Evolutionary conservation across 345 rosid species (phyloP).

Genomic region (Eucalyptus guilfoylei): DNA sequence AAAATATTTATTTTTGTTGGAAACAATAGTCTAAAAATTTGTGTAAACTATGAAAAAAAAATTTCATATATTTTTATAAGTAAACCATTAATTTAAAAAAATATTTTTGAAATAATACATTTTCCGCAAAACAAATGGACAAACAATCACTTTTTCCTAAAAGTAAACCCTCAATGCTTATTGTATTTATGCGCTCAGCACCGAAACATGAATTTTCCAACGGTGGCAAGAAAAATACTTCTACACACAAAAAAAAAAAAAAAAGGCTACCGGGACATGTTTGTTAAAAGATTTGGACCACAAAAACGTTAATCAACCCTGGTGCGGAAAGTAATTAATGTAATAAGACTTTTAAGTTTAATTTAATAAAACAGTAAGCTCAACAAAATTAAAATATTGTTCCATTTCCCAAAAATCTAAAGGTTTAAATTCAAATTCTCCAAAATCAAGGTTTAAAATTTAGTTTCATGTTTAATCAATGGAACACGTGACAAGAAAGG

Average conservation of each 20-base stretch:
- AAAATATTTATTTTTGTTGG: too few relatives aligned
- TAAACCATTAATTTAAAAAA: too few relatives aligned
- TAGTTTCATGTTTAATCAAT: neutral
- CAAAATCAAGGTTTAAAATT: neutral
- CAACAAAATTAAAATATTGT: too few relatives aligned
- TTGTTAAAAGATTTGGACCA: neutral
- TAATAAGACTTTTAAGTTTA: too few relatives aligned
- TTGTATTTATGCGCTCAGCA: too few relatives aligned
- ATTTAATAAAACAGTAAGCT: too few relatives aligned
- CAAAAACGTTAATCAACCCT: neutral
- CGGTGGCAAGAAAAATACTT: too few relatives aligned
- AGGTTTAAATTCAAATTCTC: neutral
- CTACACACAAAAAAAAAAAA: too few relatives aligned
- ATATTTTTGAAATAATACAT: constrained; percentile 47
- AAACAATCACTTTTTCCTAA: neutral
- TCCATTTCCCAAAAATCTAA: neutral
- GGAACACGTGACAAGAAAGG: neutral
- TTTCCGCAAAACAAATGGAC: constrained; percentile 59
- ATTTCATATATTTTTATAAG: too few relatives aligned
- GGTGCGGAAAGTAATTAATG: neutral
- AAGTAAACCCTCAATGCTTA: neutral
- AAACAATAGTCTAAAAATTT: too few relatives aligned
- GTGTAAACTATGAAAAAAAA: too few relatives aligned
- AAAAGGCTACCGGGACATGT: neutral
- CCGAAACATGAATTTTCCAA: too few relatives aligned